Evolutionary conservation across 768 basidiomycete species (phyloP).

Genomic region (Ramaria sp.): DNA sequence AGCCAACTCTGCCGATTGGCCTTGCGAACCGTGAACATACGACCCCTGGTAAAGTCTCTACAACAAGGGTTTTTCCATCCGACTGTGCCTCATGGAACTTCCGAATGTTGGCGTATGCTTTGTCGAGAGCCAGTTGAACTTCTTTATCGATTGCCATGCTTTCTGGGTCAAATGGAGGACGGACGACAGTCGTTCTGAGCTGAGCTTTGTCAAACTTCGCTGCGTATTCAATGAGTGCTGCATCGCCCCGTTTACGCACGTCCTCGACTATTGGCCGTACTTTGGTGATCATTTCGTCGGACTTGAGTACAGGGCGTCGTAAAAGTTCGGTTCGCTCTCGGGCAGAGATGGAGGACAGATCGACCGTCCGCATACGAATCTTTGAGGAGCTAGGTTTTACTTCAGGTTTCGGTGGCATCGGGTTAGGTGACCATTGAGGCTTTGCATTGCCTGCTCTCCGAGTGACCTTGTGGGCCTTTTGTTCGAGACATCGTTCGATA

Average conservation of each 20-base stretch:
- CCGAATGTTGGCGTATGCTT: constrained; percentile 83
- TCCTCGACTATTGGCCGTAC: constrained; percentile 91
- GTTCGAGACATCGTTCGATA: constrained; percentile 74
- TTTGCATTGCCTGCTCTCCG: constrained; percentile 89
- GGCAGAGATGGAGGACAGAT: constrained; percentile 36
- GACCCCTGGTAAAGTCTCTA: constrained; percentile 98
- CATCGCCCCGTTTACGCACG: constrained; percentile 76
- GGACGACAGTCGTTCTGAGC: constrained; percentile 56
- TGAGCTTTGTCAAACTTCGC: constrained; percentile 86
- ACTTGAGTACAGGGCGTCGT: constrained; percentile 80
- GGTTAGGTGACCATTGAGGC: constrained; percentile 47
- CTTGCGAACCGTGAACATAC: constrained; percentile 91
- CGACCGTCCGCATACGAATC: constrained; percentile 72
- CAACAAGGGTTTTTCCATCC: constrained; percentile 55
- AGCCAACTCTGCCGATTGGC: constrained; percentile 89
- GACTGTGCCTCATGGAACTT: constrained; percentile 87
- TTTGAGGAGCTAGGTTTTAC: constrained; percentile 27
- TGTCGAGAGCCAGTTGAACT: constrained; percentile 76
- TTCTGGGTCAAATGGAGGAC: constrained; percentile 68
- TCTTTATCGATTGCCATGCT: constrained; percentile 46
- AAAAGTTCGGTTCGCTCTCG: constrained; percentile 60
- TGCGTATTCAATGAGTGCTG: constrained; percentile 77
- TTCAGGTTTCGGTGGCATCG: constrained; percentile 11
- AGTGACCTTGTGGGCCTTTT: constrained; percentile 77
- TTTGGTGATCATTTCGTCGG: constrained; percentile 79